Evolutionary conservation across 805 yeast genomes (phyloP).

Genomic region (Cyberlindnera amylophila): DNA sequence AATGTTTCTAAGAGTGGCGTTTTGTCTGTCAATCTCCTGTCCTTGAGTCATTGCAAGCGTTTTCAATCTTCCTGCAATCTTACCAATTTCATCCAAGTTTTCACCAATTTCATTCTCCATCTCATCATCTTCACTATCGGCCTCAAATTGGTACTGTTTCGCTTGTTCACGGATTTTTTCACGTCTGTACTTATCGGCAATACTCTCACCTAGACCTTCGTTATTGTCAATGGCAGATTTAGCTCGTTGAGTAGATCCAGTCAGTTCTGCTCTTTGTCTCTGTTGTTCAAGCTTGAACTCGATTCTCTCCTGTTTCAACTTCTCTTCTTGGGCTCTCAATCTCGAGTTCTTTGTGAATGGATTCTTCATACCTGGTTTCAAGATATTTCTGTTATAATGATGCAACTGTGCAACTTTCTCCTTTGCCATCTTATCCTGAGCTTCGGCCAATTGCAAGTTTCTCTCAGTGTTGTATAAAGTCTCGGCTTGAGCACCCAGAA

Average conservation of each 20-base stretch:
- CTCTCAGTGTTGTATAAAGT: slow-evolving; percentile 76
- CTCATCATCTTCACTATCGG: slow-evolving; percentile 89
- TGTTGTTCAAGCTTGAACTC: slow-evolving; percentile 62
- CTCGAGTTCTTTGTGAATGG: slow-evolving; percentile 86
- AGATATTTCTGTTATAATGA: slow-evolving; percentile 74
- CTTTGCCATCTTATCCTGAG: slow-evolving; percentile 79
- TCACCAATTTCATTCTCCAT: slow-evolving; percentile 83
- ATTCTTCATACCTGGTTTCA: slow-evolving; percentile 75
- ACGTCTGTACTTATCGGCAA: slow-evolving; percentile 34
- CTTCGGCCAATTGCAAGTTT: slow-evolving; percentile 69
- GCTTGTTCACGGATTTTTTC: slow-evolving; percentile 46
- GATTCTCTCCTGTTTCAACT: slow-evolving; percentile 56
- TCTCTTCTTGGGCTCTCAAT: slow-evolving; percentile 68
- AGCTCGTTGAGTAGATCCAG: slow-evolving; percentile 65
- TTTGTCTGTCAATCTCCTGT: slow-evolving; percentile 77
- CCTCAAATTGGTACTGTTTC: slow-evolving; percentile 73
- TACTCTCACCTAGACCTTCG: slow-evolving; percentile 30
- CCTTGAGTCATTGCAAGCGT: slow-evolving; percentile 69
- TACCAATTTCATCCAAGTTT: slow-evolving; percentile 75
- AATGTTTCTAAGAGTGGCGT: slow-evolving; percentile 64
- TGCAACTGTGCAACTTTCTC: slow-evolving; percentile 77
- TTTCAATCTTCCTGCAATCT: slow-evolving; percentile 65
- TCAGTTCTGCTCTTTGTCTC: slow-evolving; percentile 52
- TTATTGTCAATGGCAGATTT: slow-evolving; percentile 53
- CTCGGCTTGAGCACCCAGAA: slow-evolving; percentile 93